Base-by-base conservation (phyloP, 108 stramenopile species). In the Nitzschia sp. region DNA sequence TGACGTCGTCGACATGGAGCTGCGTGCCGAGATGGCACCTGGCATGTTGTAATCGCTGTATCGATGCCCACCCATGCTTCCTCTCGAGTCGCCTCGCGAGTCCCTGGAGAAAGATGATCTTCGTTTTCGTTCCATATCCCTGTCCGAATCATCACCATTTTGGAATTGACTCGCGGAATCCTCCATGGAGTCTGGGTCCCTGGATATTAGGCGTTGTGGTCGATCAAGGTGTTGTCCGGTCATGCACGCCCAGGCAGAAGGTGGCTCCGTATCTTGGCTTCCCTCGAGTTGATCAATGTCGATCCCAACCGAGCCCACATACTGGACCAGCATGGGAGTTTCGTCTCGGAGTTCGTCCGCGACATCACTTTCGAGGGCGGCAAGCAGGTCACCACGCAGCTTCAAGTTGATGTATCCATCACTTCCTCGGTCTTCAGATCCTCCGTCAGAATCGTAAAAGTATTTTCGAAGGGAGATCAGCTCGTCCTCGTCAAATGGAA, bases 401-500 rank as follows among this genome's bases (percentile, higher is more conserved):
- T 88, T 87, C 77, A 90, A 58, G 63, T 90, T 89, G 34, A 86
- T 76, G 41, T 82, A 82, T 11, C 83, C 85, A 63, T 88, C 87
- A 60, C 88, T 89, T 32, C 83, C 87, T 0, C 80, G 63, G 48
- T 85, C 88, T 31, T 85, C 87, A 23, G 84, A 84, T 16, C 80
- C 80, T 3, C 73, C 80, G 61, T 86, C 81, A 34, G 72, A 52
- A 59, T 91, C 88, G 64, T 92, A 95, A 38, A 95, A 91, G 68
- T 92, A 95, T 54, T 81, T 88, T 29, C 85, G 73, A 0, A 95
- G 80, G 26, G 89, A 81, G 30, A 73, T 81, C 16, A 95, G 79
- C 70, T 95, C 93, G 45, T 89, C 89, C 58, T 91, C 90, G 68
- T 95, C 93, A 65, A 95, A 95, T 31, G 93, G 93, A 66, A 95